Percentiles rank a stretch among this genome's conserved stretches.
These are phyloP conservation scores for Trematosphaeria pertusa DNA, from an alignment of 2,329 filamentous ascomycete genomes.

Conservation along the genomic window DNA sequence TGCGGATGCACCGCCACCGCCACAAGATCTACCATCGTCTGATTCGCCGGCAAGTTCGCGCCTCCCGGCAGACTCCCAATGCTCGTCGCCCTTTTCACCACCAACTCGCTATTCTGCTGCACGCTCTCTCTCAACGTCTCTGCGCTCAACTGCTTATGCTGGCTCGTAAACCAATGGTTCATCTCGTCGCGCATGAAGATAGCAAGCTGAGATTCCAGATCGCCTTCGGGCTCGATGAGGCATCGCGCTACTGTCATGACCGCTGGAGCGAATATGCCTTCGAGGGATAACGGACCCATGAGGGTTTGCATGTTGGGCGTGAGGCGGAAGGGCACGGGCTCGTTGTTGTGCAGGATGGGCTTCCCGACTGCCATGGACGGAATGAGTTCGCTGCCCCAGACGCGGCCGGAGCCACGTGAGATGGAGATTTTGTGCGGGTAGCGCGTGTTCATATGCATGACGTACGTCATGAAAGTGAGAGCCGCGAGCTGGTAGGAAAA, in stretches of 20 bases:
- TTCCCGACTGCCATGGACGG: constrained; percentile 84
- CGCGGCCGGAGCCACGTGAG: constrained; percentile 83
- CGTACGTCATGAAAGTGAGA: constrained; percentile 97
- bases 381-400: constrained; percentile 96
- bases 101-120: constrained; percentile 84
- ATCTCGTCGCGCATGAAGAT: constrained; percentile 98
- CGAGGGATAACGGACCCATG: constrained; percentile 93
- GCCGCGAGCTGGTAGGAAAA: constrained; percentile 96
- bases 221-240: constrained; percentile 79
- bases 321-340: constrained; percentile 95
- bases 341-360: constrained; percentile 91
- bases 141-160: constrained; percentile 70
- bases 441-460: constrained; percentile 95
- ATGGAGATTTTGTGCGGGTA: constrained; percentile 97
- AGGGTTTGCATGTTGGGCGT: constrained; percentile 95
- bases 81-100: constrained; percentile 88
- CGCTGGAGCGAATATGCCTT: constrained; percentile 93
- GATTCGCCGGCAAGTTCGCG: constrained; percentile 84
- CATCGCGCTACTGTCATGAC: constrained; percentile 97
- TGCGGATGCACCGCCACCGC: constrained; percentile 92
- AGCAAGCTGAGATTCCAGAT: constrained; percentile 93
- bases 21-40: constrained; percentile 94
- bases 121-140: constrained; percentile 79
- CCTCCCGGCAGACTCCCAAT: constrained; percentile 79
- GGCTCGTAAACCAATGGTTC: constrained; percentile 92